phyloP scores from a whole-genome alignment of 768 basidiomycete genomes.

The Phlebiopsis gigantea region DNA sequence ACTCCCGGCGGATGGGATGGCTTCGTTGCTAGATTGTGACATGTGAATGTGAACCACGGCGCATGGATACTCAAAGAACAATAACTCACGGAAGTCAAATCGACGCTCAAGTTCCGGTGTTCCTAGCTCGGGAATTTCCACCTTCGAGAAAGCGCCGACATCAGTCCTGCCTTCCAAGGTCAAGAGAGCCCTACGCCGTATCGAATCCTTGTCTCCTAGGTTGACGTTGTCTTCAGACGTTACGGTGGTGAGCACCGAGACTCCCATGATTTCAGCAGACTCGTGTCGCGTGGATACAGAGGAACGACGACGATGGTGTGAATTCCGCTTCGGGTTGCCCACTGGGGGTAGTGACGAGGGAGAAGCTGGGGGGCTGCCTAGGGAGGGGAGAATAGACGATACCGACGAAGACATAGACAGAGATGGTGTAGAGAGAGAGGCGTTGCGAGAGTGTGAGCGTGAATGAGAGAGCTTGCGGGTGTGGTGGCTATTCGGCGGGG shows the following conservation, averaged over 20 bases:
- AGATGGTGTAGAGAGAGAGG: slow-evolving; percentile 35
- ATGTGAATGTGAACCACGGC: not conserved
- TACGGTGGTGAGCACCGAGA: slow-evolving; percentile 59
- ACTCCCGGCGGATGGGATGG: slow-evolving; percentile 50
- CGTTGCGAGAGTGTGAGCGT: slow-evolving; percentile 71
- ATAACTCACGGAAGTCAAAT: slow-evolving; percentile 63
- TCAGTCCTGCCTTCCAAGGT: slow-evolving; percentile 84
- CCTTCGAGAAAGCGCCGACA: slow-evolving; percentile 56
- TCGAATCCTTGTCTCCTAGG: slow-evolving; percentile 68
- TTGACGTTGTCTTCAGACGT: slow-evolving; percentile 64
- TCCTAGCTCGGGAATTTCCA: slow-evolving; percentile 78
- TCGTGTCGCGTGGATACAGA: slow-evolving; percentile 88
- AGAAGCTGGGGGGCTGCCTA: slow-evolving; percentile 34
- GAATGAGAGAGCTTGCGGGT: slow-evolving; percentile 43
- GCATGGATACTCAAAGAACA: not conserved
- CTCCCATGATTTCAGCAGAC: slow-evolving; percentile 89
- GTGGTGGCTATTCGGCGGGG: slow-evolving; percentile 30
- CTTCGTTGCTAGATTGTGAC: slow-evolving; percentile 44
- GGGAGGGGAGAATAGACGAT: slow-evolving; percentile 4
- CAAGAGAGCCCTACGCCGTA: slow-evolving; percentile 78
- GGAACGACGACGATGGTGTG: slow-evolving; percentile 80
- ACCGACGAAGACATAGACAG: slow-evolving; percentile 30
- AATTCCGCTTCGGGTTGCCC: slow-evolving; percentile 50
- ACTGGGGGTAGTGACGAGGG: slow-evolving; percentile 27
- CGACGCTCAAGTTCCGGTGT: slow-evolving; percentile 49